Base-by-base conservation (phyloP, 768 basidiomycete species). In the Dioszegia crocea region DNA sequence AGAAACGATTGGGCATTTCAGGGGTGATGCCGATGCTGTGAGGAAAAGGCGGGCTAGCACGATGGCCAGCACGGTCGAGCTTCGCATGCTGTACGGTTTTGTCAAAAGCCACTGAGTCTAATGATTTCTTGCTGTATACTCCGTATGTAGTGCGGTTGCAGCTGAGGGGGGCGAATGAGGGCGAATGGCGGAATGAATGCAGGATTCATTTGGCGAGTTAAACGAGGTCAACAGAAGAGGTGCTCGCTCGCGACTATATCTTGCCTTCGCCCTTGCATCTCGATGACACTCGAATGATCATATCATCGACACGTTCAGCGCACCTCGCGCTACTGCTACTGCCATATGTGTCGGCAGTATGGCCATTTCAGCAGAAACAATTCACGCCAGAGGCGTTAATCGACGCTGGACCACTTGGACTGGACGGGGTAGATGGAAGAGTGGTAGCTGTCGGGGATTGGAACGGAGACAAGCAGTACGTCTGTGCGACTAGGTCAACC, bases 361-460 rank as follows among this genome's bases (percentile, higher is more conserved):
- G 92, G 92, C 91, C 92, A 0, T 92, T 92, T 77, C 81, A 85
- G 41, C 82, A 85, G n/a, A 90, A 92, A 74, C 82, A 89, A 39
- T 94, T 91, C 79, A 84, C 82, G 10, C 84, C 85, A 53, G 93
- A 92, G 68, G 82, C 87, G 0, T 81, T 97, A 51, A 80, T 96
- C 49, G 81, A 84, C 60, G 86, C 91, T 2, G 93, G 91, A 8
- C 78, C 85, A 1, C 80, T 93, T 75, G 93, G 92, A 1, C 24
- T 59, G 3, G 82, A 82, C 46, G 82, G 80, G n/a, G 61, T 74
- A 1, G 82, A 84, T 53, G 85, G 84, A 26, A 82, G 88, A 51
- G 82, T 96, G 19, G 82, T 90, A 60, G 93, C 92, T 8, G 89
- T 90, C 67, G 96, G 92, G 30, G 94, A 99, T 79, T 94, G 93